These are phyloP conservation scores for Mycena capillaripes DNA, from an alignment of 768 basidiomycete genomes.

Conservation along the genomic window DNA sequence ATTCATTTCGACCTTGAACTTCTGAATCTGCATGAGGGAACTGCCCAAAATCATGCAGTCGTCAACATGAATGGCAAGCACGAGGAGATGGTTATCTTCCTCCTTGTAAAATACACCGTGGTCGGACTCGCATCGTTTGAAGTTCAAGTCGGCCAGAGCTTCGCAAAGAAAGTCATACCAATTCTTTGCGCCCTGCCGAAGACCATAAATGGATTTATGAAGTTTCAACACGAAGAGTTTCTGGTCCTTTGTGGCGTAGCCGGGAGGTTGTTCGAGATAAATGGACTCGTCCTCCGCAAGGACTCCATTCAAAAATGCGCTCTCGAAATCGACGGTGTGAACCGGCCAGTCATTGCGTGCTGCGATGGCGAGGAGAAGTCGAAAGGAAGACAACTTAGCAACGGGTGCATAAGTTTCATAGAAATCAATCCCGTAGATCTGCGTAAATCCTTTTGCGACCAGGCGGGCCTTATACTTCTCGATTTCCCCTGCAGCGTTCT, in stretches of 20 bases:
- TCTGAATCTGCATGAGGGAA: no score
- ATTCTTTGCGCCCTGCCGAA: slow-evolving; percentile 14
- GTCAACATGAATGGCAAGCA: not conserved
- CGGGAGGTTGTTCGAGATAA: slow-evolving; percentile 14
- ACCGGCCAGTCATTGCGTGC: no score
- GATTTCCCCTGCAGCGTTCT: no score
- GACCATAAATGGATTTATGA: slow-evolving; percentile 15
- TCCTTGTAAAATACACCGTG: no score
- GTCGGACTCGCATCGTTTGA: no score
- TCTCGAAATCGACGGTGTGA: not conserved
- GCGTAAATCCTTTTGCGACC: slow-evolving; percentile 56
- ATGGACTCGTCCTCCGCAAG: slow-evolving; percentile 1
- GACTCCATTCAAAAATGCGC: slow-evolving; percentile 10
- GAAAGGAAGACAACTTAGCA: not conserved
- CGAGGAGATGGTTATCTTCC: not conserved
- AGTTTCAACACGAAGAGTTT: slow-evolving; percentile 5
- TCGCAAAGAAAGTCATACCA: slow-evolving; percentile 7
- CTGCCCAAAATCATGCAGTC: not conserved
- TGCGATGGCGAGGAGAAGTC: no score
- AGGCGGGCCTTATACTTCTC: slow-evolving; percentile 36
- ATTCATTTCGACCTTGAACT: no score
- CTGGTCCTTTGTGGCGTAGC: not conserved
- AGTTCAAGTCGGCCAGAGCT: no score
- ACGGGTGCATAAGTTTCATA: slow-evolving; percentile 32
- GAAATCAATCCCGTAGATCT: slow-evolving; percentile 54